Conservation (phyloP, 179 eudicot species). For the Sideroxylon spinosum region DNA sequence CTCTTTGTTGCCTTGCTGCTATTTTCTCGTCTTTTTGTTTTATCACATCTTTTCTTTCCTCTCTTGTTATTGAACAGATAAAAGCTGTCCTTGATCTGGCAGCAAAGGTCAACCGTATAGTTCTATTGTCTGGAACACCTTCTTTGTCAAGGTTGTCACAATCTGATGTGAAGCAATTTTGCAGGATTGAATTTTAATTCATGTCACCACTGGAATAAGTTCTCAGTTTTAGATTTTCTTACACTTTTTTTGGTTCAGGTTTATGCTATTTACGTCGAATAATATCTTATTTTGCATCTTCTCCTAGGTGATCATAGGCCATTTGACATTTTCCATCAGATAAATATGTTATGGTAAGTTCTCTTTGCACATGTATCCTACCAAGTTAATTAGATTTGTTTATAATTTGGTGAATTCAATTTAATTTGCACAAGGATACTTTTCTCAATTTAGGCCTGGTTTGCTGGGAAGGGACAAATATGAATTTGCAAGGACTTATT, state of each 20-base stretch:
- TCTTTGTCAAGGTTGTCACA: conserved; percentile 89
- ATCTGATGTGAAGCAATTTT: conserved; percentile 8
- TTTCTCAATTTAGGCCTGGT: conserved; percentile 68
- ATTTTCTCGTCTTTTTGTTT: background rate
- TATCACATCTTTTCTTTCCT: background rate
- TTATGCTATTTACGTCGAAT: background rate
- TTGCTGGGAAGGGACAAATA: conserved; percentile 83
- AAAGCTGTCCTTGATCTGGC: conserved; percentile 84
- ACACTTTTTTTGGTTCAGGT: background rate
- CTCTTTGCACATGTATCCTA: conserved; percentile 10
- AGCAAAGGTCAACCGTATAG: conserved; percentile 52
- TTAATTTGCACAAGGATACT: conserved; percentile 14
- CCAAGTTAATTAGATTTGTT: conserved; percentile 1
- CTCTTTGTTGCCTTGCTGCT: background rate
- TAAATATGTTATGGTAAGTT: conserved; percentile 89
- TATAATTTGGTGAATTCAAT: background rate
- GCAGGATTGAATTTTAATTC: background rate
- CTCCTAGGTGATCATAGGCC: conserved; percentile 95
- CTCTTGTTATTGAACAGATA: conserved; percentile 39
- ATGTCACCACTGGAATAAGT: background rate
- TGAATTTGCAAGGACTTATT: conserved; percentile 88
- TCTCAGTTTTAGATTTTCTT: background rate
- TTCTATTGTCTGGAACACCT: conserved; percentile 94
- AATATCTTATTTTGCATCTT: conserved; percentile 27
- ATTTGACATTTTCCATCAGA: conserved; percentile 94